phyloP scores from a whole-genome alignment of 768 basidiomycete species.

The Rhizopogon sp. region DNA sequence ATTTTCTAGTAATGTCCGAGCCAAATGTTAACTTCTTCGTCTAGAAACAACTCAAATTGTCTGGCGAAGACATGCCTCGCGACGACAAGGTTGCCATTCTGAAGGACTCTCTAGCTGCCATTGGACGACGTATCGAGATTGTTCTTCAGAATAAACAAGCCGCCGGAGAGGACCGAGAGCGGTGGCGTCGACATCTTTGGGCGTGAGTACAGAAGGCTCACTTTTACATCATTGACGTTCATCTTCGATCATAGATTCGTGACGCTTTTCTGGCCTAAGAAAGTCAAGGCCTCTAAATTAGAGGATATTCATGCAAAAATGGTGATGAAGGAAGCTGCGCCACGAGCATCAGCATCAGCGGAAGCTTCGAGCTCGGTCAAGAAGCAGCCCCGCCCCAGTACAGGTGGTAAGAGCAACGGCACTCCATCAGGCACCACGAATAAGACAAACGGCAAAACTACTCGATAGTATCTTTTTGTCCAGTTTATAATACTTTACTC shows the following conservation, averaged over 20 bases:
- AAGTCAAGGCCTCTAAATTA: conserved; percentile 88
- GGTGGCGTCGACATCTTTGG: conserved; percentile 96
- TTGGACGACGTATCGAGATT: conserved; percentile 85
- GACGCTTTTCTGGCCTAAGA: conserved; percentile 96
- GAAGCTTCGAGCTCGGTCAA: conserved; percentile 44
- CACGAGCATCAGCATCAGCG: conserved; percentile 40
- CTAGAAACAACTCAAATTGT: conserved; percentile 92
- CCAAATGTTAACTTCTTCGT: conserved; percentile 5
- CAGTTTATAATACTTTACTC: not conserved
- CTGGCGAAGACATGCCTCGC: conserved; percentile 88
- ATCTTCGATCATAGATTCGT: conserved; percentile 60
- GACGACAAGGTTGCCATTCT: conserved; percentile 95
- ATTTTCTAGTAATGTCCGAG: not conserved
- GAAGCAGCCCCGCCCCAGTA: conserved; percentile 57
- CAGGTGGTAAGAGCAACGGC: conserved; percentile 48
- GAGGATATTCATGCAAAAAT: conserved; percentile 96
- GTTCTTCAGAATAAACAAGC: conserved; percentile 74
- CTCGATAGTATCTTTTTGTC: conserved; percentile 38
- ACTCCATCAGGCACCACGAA: conserved; percentile 38
- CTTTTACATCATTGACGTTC: not conserved
- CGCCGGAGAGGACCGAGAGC: conserved; percentile 75
- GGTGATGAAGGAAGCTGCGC: conserved; percentile 80
- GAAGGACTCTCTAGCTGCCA: conserved; percentile 92
- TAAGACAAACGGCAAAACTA: conserved; percentile 58
- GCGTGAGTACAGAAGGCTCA: conserved; percentile 55